These are phyloP conservation scores for Colletotrichum agaves DNA, from an alignment of 2,329 filamentous ascomycete species.

Conservation along the genomic window DNA sequence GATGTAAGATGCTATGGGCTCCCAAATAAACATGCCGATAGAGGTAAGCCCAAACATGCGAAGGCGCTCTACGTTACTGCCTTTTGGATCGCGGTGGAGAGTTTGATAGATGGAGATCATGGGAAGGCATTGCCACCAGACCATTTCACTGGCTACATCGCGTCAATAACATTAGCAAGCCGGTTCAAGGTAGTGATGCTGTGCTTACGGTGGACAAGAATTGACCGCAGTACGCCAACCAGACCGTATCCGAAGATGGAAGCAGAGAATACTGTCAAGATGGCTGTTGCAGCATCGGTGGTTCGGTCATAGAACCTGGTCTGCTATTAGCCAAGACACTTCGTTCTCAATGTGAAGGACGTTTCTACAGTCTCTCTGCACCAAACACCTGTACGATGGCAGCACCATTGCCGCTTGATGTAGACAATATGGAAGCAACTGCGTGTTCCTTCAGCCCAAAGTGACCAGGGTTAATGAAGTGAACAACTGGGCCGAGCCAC, in stretches of 20 bases:
- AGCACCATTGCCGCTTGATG: slow-evolving; percentile 33
- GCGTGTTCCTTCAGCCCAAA: slow-evolving; percentile 36
- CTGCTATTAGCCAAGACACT: not conserved
- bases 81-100: slow-evolving; percentile 30
- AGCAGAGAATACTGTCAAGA: slow-evolving; percentile 33
- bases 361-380: slow-evolving; percentile 23
- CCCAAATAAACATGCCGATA: slow-evolving; percentile 36
- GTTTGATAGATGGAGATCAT: slow-evolving; percentile 37
- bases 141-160: slow-evolving; percentile 26
- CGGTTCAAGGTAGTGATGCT: not conserved
- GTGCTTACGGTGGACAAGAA: slow-evolving; percentile 31
- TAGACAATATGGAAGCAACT: slow-evolving; percentile 33
- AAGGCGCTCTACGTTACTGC: slow-evolving; percentile 18
- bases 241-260: slow-evolving; percentile 32
- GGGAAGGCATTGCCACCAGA: slow-evolving; percentile 36
- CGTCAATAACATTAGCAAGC: not conserved
- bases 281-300: slow-evolving; percentile 31
- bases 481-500: slow-evolving; percentile 31
- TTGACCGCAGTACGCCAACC: slow-evolving; percentile 22
- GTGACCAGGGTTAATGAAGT: slow-evolving; percentile 35
- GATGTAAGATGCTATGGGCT: slow-evolving; percentile 32
- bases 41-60: slow-evolving; percentile 33
- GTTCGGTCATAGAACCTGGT: slow-evolving; percentile 29
- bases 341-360: not conserved
- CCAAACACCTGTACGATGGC: slow-evolving; percentile 34